These are phyloP conservation scores for Aureobasidium vineae DNA, from an alignment of 2,329 filamentous ascomycete genomes.

Conservation along the genomic window DNA sequence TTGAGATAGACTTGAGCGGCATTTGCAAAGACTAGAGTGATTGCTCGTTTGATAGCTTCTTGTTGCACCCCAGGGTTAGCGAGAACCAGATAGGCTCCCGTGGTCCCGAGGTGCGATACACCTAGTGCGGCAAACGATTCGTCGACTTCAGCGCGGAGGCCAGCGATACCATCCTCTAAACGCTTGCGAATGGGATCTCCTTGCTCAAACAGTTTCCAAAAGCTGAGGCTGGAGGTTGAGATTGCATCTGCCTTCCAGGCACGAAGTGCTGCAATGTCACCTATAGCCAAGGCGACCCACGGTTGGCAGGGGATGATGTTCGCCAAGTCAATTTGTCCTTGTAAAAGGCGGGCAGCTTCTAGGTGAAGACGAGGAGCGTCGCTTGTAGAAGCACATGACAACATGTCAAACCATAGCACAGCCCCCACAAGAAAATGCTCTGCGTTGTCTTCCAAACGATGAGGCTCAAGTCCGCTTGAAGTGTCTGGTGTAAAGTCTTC, in stretches of 20 bases:
- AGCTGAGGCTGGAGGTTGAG: not conserved
- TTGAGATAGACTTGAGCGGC: slow-evolving; percentile 25
- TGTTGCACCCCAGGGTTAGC: not conserved
- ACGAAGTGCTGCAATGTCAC: slow-evolving; percentile 12
- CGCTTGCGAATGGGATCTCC: slow-evolving; percentile 5
- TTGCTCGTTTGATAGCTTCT: slow-evolving; percentile 16
- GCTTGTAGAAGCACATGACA: slow-evolving; percentile 24
- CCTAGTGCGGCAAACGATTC: not conserved
- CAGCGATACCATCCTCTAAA: not conserved
- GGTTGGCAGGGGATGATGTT: slow-evolving; percentile 23
- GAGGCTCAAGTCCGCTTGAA: not conserved
- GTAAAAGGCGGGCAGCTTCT: not conserved
- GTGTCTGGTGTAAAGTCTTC: not conserved
- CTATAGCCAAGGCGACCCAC: slow-evolving; percentile 13
- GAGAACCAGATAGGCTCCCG: not conserved
- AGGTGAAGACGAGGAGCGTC: not conserved
- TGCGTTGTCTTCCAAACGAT: slow-evolving; percentile 14
- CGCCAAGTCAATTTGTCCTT: slow-evolving; percentile 9
- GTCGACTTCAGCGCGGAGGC: slow-evolving; percentile 12
- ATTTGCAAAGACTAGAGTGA: slow-evolving; percentile 25
- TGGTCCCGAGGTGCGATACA: not conserved
- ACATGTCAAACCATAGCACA: slow-evolving; percentile 22
- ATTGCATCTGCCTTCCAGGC: slow-evolving; percentile 4
- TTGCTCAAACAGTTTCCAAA: slow-evolving; percentile 19
- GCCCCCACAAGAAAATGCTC: slow-evolving; percentile 22